Base-by-base conservation (phyloP, 768 basidiomycete genomes). In the Boletus edulis region DNA sequence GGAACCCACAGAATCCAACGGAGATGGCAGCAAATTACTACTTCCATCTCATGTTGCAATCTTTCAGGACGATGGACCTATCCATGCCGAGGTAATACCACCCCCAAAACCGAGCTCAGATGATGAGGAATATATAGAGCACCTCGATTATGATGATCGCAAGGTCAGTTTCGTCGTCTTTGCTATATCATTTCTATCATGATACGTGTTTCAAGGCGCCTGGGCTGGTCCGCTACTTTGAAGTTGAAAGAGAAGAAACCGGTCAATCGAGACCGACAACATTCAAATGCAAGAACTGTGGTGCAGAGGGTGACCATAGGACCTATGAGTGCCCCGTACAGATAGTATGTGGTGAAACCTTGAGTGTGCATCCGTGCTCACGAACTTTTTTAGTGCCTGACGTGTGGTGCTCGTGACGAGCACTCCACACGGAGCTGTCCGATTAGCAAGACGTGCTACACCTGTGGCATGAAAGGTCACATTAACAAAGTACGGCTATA, bases 391-490 rank as follows among this genome's bases (percentile, higher is more conserved):
- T 50, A 92, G 91, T 93, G 91, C 66, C 67, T 88, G 54, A 91
- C 86, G 24, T 93, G 91, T 64, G 91, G 91, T 54, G 87, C 79
- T 31, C 82, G 86, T 47, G 81, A 92, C 62, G 90, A 92, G 57
- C 91, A 93, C 69, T 75, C 78, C 4, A 91, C 91, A 17, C 77
- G 85, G 39, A 82, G 83, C 48, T 93, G 90, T 70, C 89, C 90
- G 3, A 86, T 90, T 56, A 85, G 83, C 70, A 91, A 91, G 69
- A 84, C 80, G 0, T 93, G 91, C 63, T 92, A 83, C 62, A 79
- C 76, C 4, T 93, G 91, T 61, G 87, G 87, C 15, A 89, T 90
- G 87, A 89, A 87, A 66, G 91, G 91, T 2, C 90, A 91, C 64
- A 81, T 91, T 51, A 88, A 80, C 59, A 77, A 74, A 53, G 90